These are phyloP conservation scores for Pichia sp. DNA, from an alignment of 1,139 yeast species.

Conservation along the genomic window DNA sequence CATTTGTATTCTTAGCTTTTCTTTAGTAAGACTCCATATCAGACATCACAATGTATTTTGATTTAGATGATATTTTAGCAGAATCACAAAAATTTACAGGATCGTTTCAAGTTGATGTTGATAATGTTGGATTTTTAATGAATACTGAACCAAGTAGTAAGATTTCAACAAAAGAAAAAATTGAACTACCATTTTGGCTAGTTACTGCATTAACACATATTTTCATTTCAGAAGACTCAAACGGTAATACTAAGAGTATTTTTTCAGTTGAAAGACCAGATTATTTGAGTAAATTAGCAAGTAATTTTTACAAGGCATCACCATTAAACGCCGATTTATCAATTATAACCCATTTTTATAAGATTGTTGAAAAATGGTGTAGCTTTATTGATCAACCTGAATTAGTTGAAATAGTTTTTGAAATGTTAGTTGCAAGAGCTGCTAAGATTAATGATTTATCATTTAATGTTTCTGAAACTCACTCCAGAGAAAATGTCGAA, in stretches of 20 bases:
- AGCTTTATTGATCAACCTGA: slow-evolving; percentile 15
- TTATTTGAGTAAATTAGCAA: slow-evolving; percentile 14
- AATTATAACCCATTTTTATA: slow-evolving; percentile 12
- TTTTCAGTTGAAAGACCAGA: slow-evolving; percentile 16
- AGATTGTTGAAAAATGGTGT: slow-evolving; percentile 16
- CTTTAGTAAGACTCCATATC: too few species aligned
- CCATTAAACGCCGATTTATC: slow-evolving; percentile 15
- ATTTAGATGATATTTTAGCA: slow-evolving; percentile 81
- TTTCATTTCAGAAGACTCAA: slow-evolving; percentile 30
- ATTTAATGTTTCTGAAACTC: slow-evolving; percentile 9
- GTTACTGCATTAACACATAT: slow-evolving; percentile 65
- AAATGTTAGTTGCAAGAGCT: slow-evolving; percentile 12
- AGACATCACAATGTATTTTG: slow-evolving; percentile 29
- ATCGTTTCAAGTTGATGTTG: slow-evolving; percentile 41
- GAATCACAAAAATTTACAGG: slow-evolving; percentile 37
- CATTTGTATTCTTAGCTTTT: too few species aligned
- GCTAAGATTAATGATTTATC: slow-evolving; percentile 16
- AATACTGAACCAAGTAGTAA: slow-evolving; percentile 63
- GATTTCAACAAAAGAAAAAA: slow-evolving; percentile 54
- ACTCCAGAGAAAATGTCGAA: slow-evolving; percentile 13
- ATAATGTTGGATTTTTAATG: slow-evolving; percentile 83
- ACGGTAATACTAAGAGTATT: slow-evolving; percentile 4
- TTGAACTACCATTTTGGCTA: slow-evolving; percentile 86
- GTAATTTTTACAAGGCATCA: slow-evolving; percentile 16
- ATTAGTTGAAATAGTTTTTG: slow-evolving; percentile 12